phyloP scores from a whole-genome alignment of 1,284 basidiomycete species.

The Sphagnurus paluster region DNA sequence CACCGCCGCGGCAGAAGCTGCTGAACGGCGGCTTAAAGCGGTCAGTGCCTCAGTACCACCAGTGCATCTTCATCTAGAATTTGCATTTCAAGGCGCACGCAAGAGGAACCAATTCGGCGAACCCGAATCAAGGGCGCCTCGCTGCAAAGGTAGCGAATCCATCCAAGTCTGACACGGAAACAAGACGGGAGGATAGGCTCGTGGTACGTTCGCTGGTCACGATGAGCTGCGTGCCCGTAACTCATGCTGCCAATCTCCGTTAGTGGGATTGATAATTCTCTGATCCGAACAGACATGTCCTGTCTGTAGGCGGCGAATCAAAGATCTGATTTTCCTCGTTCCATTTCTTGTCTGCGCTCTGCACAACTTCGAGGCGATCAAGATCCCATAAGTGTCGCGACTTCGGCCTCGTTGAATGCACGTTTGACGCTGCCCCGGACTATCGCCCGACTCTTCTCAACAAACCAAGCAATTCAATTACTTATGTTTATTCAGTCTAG shows the following conservation, averaged over 20 bases:
- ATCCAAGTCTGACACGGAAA: conserved; percentile 46
- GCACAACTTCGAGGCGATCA: conserved; percentile 6
- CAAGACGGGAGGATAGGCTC: conserved; percentile 54
- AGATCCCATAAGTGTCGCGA: not conserved
- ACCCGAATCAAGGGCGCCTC: conserved; percentile 67
- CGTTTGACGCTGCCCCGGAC: conserved; percentile 5
- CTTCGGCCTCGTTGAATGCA: conserved; percentile 5
- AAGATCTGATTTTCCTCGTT: conserved; percentile 1
- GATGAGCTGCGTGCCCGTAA: conserved; percentile 1
- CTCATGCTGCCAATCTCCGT: conserved; percentile 2
- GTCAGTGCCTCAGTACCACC: conserved; percentile 39
- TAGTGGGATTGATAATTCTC: conserved; percentile 28
- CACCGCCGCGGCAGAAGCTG: conserved; percentile 66
- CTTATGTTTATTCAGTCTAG: not conserved
- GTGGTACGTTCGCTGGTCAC: conserved; percentile 49
- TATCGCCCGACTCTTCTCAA: not conserved
- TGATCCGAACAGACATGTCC: conserved; percentile 14
- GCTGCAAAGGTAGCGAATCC: conserved; percentile 55
- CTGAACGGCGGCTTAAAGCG: conserved; percentile 62
- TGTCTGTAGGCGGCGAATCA: not conserved
- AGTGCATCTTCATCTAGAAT: conserved; percentile 17
- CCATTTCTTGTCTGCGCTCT: not conserved
- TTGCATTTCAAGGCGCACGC: conserved; percentile 45
- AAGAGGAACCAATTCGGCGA: conserved; percentile 58
- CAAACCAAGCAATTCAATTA: not conserved